Evolutionary conservation across 306 rosid genomes (phyloP).

Genomic region (Dryas alaskensis): DNA sequence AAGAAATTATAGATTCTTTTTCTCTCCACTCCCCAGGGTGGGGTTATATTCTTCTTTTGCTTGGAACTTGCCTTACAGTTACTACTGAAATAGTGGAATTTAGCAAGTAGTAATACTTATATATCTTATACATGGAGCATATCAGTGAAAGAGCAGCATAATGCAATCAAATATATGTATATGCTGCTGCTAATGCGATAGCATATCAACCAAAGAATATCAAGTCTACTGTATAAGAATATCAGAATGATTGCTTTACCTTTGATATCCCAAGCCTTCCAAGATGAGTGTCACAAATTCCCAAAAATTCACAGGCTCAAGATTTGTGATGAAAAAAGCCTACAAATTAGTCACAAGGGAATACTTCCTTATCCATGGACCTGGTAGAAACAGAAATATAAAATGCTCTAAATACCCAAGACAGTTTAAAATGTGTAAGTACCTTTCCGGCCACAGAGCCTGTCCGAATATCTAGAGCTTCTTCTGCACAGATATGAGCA

Average conservation of each 20-base stretch:
- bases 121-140: background rate
- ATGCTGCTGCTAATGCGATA: constrained; percentile 17
- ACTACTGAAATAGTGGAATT: too few species aligned
- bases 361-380: constrained; percentile 22
- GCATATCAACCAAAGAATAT: background rate
- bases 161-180: constrained; percentile 1
- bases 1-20: background rate
- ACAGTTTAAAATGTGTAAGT: constrained; percentile 4
- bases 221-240: constrained; percentile 1
- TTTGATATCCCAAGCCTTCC: constrained; percentile 73
- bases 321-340: constrained; percentile 89
- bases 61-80: too few species aligned
- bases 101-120: too few species aligned
- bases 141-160: background rate
- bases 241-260: constrained; percentile 47
- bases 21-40: background rate
- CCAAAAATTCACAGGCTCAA: constrained; percentile 71
- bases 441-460: constrained; percentile 87
- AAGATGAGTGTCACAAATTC: constrained; percentile 55
- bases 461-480: constrained; percentile 62
- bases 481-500: constrained; percentile 88
- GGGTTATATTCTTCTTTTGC: too few species aligned
- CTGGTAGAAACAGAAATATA: constrained; percentile 24
- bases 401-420: background rate
- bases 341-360: constrained; percentile 31